These are phyloP conservation scores for Saccharomyces hybrid DNA, from an alignment of 1,139 yeast genomes.

Conservation along the genomic window DNA sequence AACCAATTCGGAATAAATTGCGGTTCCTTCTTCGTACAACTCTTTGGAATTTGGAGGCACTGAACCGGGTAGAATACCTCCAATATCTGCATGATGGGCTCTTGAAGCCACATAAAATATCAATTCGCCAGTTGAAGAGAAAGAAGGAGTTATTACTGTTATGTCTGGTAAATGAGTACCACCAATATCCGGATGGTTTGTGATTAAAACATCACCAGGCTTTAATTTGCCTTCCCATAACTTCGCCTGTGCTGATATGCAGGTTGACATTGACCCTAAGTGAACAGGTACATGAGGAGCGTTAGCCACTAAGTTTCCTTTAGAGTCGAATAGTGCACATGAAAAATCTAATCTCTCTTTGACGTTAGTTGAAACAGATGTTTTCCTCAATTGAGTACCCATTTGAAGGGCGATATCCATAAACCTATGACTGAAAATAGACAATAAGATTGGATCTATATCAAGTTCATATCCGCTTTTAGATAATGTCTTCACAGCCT, in stretches of 20 bases:
- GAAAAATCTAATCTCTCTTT: constrained; percentile 80
- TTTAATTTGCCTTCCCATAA: constrained; percentile 53
- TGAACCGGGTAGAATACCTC: constrained; percentile 43
- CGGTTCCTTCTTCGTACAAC: constrained; percentile 43
- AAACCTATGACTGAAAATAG: constrained; percentile 76
- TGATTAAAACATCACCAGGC: constrained; percentile 68
- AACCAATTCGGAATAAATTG: constrained; percentile 38
- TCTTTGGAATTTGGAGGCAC: constrained; percentile 44
- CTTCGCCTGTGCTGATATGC: constrained; percentile 61
- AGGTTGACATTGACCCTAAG: constrained; percentile 80
- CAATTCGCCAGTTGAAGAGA: constrained; percentile 33
- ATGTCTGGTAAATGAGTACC: constrained; percentile 82
- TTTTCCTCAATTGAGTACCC: constrained; percentile 75
- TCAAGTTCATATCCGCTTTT: constrained; percentile 26
- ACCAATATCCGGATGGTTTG: constrained; percentile 75
- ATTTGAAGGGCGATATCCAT: constrained; percentile 88
- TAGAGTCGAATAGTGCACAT: constrained; percentile 70
- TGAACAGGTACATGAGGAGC: constrained; percentile 89
- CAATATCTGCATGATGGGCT: constrained; percentile 49
- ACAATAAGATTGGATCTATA: constrained; percentile 64
- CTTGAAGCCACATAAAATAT: constrained; percentile 43
- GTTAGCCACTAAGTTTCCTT: constrained; percentile 74
- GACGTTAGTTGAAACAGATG: constrained; percentile 78
- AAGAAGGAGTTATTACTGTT: constrained; percentile 58
- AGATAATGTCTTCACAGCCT: constrained; percentile 30